Evolutionary conservation across 768 basidiomycete species (phyloP), one percentile per base, ranked within the genome.

Genomic region (Fomitopsis serialis): DNA sequence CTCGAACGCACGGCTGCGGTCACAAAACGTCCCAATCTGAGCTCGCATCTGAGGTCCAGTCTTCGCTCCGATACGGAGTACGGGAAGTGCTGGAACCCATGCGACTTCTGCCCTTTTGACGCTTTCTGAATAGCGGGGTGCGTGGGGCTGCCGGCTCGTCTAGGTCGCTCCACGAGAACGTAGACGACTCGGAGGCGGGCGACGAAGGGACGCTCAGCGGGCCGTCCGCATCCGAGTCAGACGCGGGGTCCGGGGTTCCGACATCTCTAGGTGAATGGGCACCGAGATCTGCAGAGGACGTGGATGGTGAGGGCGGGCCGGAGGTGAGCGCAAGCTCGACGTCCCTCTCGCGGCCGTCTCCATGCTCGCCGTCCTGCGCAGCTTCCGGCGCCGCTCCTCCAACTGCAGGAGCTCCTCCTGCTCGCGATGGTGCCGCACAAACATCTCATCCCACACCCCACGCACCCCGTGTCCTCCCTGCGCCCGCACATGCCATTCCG

Each of bases 371-470:
- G 58, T 55, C 21, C 49, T 45, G 19, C 42, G 45, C 12, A 55
- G 45, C 34, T 27, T 11, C 10, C 22, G 11, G 10, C 32, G 46
- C 11, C 24, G 17, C 50, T 61, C 65, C 53, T 66, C 65, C 44
- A 47, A 47, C 23, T 49, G 53, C 19, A 66, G 51, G 32, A 62
- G 50, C 42, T 63, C 62, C 50, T 63, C 60, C 19, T 54, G 46
- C 53, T 63, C 63, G 48, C 48, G 47, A 50, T 65, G 61, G 43
- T 67, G 62, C 21, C 64, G 53, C 35, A 43, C 52, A 21, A 67
- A 60, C 34, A 67, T 56, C 50, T 61, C 61, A 53, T 65, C 66
- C 66, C 66, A 67, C 25, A 60, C n/a, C 48, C 51, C 55, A 12
- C 42, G 42, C 27, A 45, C 45, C 9, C 29, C 21, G 46, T 53